Evolutionary conservation across 352 stramenopile genomes (phyloP), one percentile per base, ranked within the genome.

Genomic region (Saprolegnia diclina): DNA sequence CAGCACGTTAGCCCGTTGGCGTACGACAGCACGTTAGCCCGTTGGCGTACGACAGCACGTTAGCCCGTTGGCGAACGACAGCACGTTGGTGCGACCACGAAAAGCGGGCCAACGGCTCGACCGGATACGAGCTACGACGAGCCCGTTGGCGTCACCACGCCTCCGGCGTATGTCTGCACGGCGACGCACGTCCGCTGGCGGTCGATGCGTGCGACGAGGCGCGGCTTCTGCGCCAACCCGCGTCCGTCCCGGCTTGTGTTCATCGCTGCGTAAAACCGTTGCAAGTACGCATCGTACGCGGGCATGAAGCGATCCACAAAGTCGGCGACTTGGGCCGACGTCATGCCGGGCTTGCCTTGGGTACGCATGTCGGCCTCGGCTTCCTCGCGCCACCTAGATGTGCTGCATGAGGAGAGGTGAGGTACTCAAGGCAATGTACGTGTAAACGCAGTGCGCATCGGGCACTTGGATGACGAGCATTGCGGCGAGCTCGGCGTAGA

Each of bases 241-340:
- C 18, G 42, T 3, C 18, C 42, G 3, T 14, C 42, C 42, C 11
- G 13, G 42, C 42, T 14, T 7, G 29, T 35, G 29, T 35, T 54
- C 42, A 56, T 68, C 16, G 16, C 72, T 16, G 61, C 71, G 76
- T 95, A 94, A 45, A 95, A 73, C 0, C 40, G 71, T 18, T 73
- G 66, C 18, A 92, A 64, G 64, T 93, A 95, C 11, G 79, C 74
- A 37, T 85, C 75, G 76, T 95, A 95, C 26, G 81, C 76, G 14
- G 88, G 86, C 83, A 95, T 91, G 72, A 90, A 95, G 69, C 88
- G 85, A 65, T 94, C 83, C 48, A 95, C 82, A 73, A 95, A 95
- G 74, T 92, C 85, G 37, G 78, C 78, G 52, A 95, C 83, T 71
- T 93, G 73, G 38, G 77, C 75, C 14, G 76, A 50, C 3, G 80